A percentile compares a stretch with the other conserved stretches of the same genome.
phyloP scores from a whole-genome alignment of 148 eudicot genomes.

The Amaranthus palmeri region DNA sequence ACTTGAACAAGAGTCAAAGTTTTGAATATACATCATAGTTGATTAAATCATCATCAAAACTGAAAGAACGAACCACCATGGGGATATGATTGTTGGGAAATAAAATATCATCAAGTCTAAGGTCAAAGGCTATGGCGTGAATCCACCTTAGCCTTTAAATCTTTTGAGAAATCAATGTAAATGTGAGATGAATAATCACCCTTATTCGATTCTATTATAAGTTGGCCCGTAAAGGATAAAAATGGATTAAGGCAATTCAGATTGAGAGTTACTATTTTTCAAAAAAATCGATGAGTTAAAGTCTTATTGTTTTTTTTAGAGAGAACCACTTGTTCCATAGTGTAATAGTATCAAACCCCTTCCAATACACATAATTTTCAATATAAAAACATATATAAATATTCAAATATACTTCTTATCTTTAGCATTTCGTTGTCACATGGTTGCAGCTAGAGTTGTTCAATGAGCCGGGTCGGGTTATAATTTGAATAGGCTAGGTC shows the following conservation, averaged over 20 bases:
- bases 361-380: no score
- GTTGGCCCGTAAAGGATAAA: slow-evolving; percentile 19
- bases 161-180: slow-evolving; percentile 31
- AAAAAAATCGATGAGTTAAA: not conserved
- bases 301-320: slow-evolving; percentile 9
- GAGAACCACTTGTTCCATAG: slow-evolving; percentile 17
- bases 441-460: no score
- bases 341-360: not conserved
- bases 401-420: no score
- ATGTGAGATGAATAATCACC: slow-evolving; percentile 9
- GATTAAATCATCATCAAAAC: slow-evolving; percentile 16
- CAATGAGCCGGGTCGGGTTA: no score
- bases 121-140: slow-evolving; percentile 29
- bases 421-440: no score
- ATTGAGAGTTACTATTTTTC: slow-evolving; percentile 1
- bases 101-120: slow-evolving; percentile 20
- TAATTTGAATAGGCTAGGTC: no score
- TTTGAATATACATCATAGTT: slow-evolving; percentile 41
- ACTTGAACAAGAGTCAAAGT: slow-evolving; percentile 44
- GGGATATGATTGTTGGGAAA: slow-evolving; percentile 27
- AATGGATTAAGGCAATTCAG: not conserved
- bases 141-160: slow-evolving; percentile 32
- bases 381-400: no score
- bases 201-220: not conserved
- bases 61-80: slow-evolving; percentile 23